These are phyloP conservation scores for Rhizophagus prolifer DNA, from an alignment of 192 early-diverging fungal genomes.

Conservation along the genomic window DNA sequence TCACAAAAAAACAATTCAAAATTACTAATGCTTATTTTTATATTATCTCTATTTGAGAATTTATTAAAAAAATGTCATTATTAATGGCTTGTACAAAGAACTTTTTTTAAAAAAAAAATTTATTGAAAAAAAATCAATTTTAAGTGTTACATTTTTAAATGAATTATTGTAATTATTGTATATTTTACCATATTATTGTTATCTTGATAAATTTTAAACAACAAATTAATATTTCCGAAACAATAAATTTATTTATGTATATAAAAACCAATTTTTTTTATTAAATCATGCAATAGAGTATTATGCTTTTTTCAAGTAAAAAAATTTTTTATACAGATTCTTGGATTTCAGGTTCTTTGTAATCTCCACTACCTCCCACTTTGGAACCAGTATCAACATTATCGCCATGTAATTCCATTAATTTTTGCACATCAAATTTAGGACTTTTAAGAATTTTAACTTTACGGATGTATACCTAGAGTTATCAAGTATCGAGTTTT, in stretches of 20 bases:
- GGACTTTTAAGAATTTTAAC: constrained; percentile 99
- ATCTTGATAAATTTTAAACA: too few relatives aligned
- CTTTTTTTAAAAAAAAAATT: neutral
- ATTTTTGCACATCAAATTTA: constrained; percentile 93
- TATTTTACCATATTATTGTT: neutral
- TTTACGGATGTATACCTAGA: constrained; percentile 82
- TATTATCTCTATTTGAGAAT: neutral
- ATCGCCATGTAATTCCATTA: constrained; percentile 95
- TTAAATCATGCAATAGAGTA: neutral
- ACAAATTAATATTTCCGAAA: too few relatives aligned
- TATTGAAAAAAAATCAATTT: neutral
- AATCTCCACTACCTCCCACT: constrained; percentile 74
- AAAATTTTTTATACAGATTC: constrained; percentile 11
- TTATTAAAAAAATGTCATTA: neutral
- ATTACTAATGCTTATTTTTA: too few relatives aligned
- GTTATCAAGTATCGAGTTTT: neutral
- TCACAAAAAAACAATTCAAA: neutral
- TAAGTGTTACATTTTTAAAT: neutral
- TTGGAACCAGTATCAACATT: constrained; percentile 76
- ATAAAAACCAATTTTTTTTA: neutral
- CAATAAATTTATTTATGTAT: neutral
- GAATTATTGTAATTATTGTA: neutral
- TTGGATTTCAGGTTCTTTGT: constrained; percentile 80
- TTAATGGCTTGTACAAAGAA: neutral
- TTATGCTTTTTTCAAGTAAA: neutral